These are phyloP conservation scores for Penicillium sp. DNA, from an alignment of 2,329 filamentous ascomycete species.

Conservation along the genomic window DNA sequence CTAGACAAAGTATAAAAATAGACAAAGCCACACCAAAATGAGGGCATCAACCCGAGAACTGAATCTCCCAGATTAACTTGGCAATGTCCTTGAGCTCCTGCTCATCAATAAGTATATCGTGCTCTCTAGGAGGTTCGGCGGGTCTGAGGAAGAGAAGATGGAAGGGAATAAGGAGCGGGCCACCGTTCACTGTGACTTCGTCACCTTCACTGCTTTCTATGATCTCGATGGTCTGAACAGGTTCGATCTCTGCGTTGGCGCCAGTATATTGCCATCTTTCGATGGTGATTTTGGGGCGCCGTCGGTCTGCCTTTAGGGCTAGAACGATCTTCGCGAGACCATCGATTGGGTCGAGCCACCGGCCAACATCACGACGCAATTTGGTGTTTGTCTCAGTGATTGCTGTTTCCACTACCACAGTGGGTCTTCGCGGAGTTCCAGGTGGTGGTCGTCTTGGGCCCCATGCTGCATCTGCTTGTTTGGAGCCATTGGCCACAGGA, in stretches of 20 bases:
- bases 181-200: slow-evolving; percentile 1
- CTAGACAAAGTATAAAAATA: no score
- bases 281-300: slow-evolving; percentile 1
- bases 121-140: not conserved
- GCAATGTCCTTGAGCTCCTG: slow-evolving; percentile 4
- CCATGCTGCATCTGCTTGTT: not conserved
- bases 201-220: slow-evolving; percentile 5
- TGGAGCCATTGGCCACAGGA: not conserved
- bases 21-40: no score
- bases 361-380: not conserved
- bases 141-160: slow-evolving; percentile 6
- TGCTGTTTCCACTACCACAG: slow-evolving; percentile 5
- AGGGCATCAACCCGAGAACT: not conserved
- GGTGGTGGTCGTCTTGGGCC: not conserved
- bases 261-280: slow-evolving; percentile 6
- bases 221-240: slow-evolving; percentile 1
- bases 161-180: slow-evolving; percentile 5
- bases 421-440: slow-evolving; percentile 7
- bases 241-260: not conserved
- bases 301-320: slow-evolving; percentile 2
- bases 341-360: slow-evolving; percentile 3
- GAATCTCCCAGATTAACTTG: slow-evolving; percentile 6
- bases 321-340: not conserved
- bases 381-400: slow-evolving; percentile 3
- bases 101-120: not conserved